Base-by-base conservation (phyloP, 179 eudicot species). In the Silene noctiflora region DNA sequence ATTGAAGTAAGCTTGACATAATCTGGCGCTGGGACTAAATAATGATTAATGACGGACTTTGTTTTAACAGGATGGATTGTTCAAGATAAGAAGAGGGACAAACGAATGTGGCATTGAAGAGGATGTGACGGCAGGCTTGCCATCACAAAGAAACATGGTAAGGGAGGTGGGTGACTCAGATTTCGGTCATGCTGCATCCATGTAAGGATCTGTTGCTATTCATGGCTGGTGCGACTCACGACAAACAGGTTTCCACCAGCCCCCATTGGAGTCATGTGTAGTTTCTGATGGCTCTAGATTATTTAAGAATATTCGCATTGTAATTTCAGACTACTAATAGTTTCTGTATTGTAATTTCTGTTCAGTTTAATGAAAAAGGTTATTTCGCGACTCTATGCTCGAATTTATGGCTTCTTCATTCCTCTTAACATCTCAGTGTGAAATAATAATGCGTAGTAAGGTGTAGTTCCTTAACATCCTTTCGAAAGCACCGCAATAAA, bases 31-130 rank as follows among this genome's bases (percentile, higher is more conserved):
- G 16, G 20, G 61, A 75, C 73, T 82, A 2, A 60, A 59, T 20
- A 16, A 25, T 17, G 6, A 0, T 31, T 10, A 35, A 42, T 42
- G 48, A 42, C 48, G 48, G 59, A 16, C 1, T 64, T 21, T 68
- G 21, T 51, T 6, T 71, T 78, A 48, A 58, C 96, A 93, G 98
- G 91, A 93, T 42, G 98, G 98, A 61, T 93, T 87, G 88, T 93
- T 93, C 91, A 90, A 62, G 92, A 93, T 93, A 80, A 89, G 65
- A 81, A 84, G 97, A 81, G 98, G 97, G 75, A 91, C 93, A 9
- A 88, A 93, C 5, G 97, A 93, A 75, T 93, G 98, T 82, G 90
- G 89, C 66, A 90, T 93, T 74, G 98, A 93, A 85, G 88, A 78
- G 0, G 93, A 84, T 33, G 93, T 84, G 25, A 86, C 84, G 19